Evolutionary conservation across 2,329 filamentous ascomycete genomes (phyloP), one percentile per base, ranked within the genome.

Genomic region (Beauveria varroae): DNA sequence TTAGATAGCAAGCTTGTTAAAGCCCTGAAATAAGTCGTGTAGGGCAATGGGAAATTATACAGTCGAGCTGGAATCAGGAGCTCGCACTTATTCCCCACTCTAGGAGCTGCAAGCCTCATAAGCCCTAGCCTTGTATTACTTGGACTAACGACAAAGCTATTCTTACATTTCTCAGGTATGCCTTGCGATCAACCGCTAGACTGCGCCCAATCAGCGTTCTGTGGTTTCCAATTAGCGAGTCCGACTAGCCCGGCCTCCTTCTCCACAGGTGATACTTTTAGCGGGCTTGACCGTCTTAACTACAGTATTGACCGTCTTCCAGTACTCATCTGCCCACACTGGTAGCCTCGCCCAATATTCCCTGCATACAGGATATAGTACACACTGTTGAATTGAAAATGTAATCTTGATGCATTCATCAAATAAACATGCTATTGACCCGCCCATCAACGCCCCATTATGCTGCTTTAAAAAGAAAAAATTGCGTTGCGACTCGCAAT

Each of bases 361-460:
- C 30, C 30, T 34, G 12, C 22, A 44, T 7, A 24, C 51, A 28
- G 18, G 14, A n/a, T 26, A 53, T 7, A 3, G 14, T 41, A 53
- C 34, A 26, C 24, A 16, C 0, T 20, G 30, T 55, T 55, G 8
- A 18, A 47, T 16, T 18, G 40, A 46, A 56, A 8, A 49, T 46
- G 44, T 1, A 49, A 49, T 57, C 3, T 57, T 44, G 20, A 47
- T 37, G 26, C 10, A 41, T 51, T 30, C 24, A 43, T 46, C 44
- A 12, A 41, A 43, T 30, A 22, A 50, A 26, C 37, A 5, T 59
- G 26, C 37, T n/a, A 44, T 26, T 22, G 44, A 52, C 41, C 57
- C 50, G 41, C 57, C 57, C 49, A 40, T 47, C 57, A 60, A 60
- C 49, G 50, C 50, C 57, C 20, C 41, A 18, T 46, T 22, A 50